Evolutionary conservation across 169 alveolate genomes (phyloP).

Genomic region (Haemoproteus tartakovskyi): DNA sequence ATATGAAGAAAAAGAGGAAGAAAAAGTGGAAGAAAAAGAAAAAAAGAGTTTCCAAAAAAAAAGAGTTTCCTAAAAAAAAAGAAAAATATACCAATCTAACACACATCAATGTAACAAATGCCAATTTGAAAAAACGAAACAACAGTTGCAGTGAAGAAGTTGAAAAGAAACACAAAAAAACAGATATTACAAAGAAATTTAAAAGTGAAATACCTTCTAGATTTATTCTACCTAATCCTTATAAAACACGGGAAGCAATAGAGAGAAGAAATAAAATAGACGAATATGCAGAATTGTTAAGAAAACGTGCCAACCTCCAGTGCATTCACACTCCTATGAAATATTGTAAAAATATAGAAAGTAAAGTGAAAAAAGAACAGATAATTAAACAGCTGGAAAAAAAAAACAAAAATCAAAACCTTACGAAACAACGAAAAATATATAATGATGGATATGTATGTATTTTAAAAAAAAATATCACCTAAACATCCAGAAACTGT

Average conservation of each 20-base stretch:
- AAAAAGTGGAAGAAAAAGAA: too few species aligned
- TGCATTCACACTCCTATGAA: background rate
- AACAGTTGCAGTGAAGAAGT: too few species aligned
- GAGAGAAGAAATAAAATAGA: constrained; percentile 7
- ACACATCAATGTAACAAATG: too few species aligned
- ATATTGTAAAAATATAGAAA: constrained; percentile 5
- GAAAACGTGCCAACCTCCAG: background rate
- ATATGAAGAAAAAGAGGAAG: too few species aligned
- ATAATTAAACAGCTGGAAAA: constrained; percentile 3
- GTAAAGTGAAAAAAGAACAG: constrained; percentile 7
- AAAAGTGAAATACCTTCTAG: background rate
- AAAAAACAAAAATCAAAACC: background rate
- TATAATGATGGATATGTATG: too few species aligned
- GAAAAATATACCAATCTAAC: background rate
- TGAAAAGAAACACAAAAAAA: background rate
- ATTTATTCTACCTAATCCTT: background rate
- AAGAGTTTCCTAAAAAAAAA: too few species aligned
- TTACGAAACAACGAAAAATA: background rate
- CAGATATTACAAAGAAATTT: background rate
- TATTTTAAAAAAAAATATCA: background rate
- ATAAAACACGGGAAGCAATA: constrained; percentile 5
- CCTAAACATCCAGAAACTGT: too few species aligned
- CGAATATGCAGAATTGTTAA: constrained; percentile 1
- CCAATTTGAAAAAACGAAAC: too few species aligned
- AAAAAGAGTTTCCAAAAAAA: too few species aligned